Conservation (phyloP, 371 early-diverging fungal species). For the Mucor indicus region DNA sequence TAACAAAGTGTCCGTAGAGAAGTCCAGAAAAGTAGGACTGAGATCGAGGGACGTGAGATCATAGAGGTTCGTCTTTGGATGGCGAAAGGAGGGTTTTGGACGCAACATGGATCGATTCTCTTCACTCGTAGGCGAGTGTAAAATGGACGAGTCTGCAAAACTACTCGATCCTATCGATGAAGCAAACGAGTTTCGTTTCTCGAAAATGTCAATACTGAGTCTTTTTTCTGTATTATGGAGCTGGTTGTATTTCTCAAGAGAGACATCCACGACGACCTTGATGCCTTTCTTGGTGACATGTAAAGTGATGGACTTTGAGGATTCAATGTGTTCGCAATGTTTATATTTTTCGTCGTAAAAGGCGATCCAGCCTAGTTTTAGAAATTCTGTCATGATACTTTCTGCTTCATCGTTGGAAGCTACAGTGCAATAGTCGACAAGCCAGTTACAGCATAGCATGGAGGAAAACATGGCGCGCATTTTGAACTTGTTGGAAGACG, state of each 20-base stretch:
- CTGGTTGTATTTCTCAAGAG: slow-evolving; percentile 10
- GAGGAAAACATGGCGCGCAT: slow-evolving; percentile 24
- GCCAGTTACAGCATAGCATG: slow-evolving; percentile 40
- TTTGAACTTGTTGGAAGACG: slow-evolving; percentile 12
- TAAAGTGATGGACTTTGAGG: slow-evolving; percentile 8
- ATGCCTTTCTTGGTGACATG: slow-evolving; percentile 16
- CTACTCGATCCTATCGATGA: background rate
- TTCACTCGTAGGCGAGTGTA: too few relatives aligned
- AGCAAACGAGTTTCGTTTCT: background rate
- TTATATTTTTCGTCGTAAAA: slow-evolving; percentile 29
- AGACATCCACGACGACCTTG: slow-evolving; percentile 11
- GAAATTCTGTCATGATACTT: slow-evolving; percentile 44
- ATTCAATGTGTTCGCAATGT: slow-evolving; percentile 9
- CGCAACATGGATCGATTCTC: too few relatives aligned
- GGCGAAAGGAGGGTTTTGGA: background rate
- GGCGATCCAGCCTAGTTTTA: slow-evolving; percentile 45
- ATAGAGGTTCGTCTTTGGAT: background rate
- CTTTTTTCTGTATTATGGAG: background rate
- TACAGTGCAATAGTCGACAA: slow-evolving; percentile 47
- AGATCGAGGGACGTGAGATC: background rate
- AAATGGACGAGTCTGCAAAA: too few relatives aligned
- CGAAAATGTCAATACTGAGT: background rate
- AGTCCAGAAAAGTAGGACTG: background rate
- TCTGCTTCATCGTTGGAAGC: slow-evolving; percentile 55
- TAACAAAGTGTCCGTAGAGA: slow-evolving; percentile 16